Conservation (phyloP, 1,284 basidiomycete genomes). For the Pseudozyma sp. region DNA sequence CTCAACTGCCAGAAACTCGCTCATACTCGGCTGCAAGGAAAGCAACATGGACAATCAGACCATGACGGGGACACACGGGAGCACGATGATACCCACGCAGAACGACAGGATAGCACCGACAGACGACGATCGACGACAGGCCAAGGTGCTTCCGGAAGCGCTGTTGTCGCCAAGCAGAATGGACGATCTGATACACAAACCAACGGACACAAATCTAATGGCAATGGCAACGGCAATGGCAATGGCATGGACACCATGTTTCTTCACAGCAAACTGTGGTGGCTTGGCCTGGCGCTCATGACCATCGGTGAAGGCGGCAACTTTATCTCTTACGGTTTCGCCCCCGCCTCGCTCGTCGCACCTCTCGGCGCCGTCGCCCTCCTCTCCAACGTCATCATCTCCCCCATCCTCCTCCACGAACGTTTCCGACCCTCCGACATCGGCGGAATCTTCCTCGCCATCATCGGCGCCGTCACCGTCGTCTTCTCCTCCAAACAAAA, state of each 20-base stretch:
- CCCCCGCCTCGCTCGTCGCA: conserved; percentile 93
- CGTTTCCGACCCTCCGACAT: conserved; percentile 76
- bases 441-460: conserved; percentile 74
- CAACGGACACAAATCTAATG: not conserved
- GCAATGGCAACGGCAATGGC: conserved; percentile 11
- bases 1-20: conserved; percentile 85
- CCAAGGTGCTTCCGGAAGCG: not conserved
- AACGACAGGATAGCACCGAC: not conserved
- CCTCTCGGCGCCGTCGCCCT: conserved; percentile 86
- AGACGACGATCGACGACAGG: not conserved
- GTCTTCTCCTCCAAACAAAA: conserved; percentile 79
- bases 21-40: conserved; percentile 76
- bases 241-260: conserved; percentile 51
- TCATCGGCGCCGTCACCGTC: conserved; percentile 72
- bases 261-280: conserved; percentile 80
- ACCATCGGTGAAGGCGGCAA: conserved; percentile 91
- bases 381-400: conserved; percentile 93
- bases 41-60: conserved; percentile 10
- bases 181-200: not conserved
- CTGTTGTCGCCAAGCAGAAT: not conserved
- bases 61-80: conserved; percentile 42
- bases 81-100: not conserved
- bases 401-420: conserved; percentile 79
- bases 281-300: conserved; percentile 89
- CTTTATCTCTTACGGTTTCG: conserved; percentile 82